Evolutionary conservation across 345 rosid species (phyloP).

Genomic region (Hypericum androsaemum): DNA sequence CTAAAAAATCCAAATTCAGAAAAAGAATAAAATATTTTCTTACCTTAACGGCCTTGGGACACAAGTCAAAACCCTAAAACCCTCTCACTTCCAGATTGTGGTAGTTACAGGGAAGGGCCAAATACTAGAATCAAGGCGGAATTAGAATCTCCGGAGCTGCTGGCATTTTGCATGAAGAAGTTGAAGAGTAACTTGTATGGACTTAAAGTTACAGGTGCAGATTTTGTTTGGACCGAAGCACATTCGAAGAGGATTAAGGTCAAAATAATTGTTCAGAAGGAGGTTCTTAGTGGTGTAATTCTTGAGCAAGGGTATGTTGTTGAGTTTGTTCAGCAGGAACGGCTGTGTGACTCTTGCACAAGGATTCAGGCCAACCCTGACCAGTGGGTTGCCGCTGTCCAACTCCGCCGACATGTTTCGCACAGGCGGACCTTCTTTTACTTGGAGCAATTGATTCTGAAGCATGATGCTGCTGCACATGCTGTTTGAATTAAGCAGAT

Average conservation of each 20-base stretch:
- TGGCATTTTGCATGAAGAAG: slow-evolving; percentile 33
- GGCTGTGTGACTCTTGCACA: slow-evolving; percentile 41
- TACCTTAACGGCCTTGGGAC: no score
- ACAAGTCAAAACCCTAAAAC: no score
- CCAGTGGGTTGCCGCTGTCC: slow-evolving; percentile 53
- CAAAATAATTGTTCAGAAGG: slow-evolving; percentile 41
- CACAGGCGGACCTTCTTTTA: slow-evolving; percentile 52
- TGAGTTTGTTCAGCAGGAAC: slow-evolving; percentile 40
- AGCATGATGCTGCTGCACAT: slow-evolving; percentile 39
- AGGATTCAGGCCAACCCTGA: slow-evolving; percentile 52
- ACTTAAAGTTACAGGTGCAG: slow-evolving; percentile 26
- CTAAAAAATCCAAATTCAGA: no score
- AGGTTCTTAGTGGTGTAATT: slow-evolving; percentile 45
- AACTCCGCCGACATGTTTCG: slow-evolving; percentile 52
- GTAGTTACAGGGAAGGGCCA: slow-evolving; percentile 33
- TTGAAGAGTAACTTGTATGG: slow-evolving; percentile 19
- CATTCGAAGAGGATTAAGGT: slow-evolving; percentile 57
- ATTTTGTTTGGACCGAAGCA: slow-evolving; percentile 53
- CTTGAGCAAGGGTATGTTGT: slow-evolving; percentile 43
- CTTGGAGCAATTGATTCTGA: slow-evolving; percentile 45
- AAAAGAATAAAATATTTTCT: no score
- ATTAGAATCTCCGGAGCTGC: slow-evolving; percentile 40
- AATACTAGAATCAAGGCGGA: slow-evolving; percentile 42
- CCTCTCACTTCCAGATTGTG: slow-evolving; percentile 43
- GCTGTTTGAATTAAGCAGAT: slow-evolving; percentile 45